phyloP scores from a whole-genome alignment of 2,329 filamentous ascomycete species.

The Tolypocladium cylindrosporum region DNA sequence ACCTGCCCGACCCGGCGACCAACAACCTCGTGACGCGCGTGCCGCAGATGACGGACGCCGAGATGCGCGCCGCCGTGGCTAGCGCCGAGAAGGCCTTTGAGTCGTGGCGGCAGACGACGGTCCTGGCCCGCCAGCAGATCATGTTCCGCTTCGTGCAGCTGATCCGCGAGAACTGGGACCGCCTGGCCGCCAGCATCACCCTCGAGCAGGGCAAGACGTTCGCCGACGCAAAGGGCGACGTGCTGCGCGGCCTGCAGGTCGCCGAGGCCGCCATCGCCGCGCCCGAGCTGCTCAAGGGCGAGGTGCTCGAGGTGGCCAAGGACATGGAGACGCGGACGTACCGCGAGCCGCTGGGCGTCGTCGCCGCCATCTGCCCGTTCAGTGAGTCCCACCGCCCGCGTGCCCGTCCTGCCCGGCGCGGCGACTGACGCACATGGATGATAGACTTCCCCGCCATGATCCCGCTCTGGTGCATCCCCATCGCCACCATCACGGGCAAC shows the following conservation, averaged over 20 bases:
- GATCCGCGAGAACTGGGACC: conserved; percentile 78
- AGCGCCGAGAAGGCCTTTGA: conserved; percentile 69
- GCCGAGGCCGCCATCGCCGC: conserved; percentile 75
- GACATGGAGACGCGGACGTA: conserved; percentile 85
- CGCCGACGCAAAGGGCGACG: conserved; percentile 72
- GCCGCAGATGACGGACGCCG: conserved; percentile 68
- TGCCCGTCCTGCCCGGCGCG: background rate
- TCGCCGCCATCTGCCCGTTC: conserved; percentile 79
- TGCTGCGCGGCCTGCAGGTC: conserved; percentile 73
- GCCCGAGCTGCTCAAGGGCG: conserved; percentile 72
- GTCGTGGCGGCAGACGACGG: conserved; percentile 61
- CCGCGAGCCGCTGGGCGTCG: conserved; percentile 70
- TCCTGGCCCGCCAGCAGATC: conserved; percentile 69
- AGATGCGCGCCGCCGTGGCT: conserved; percentile 65
- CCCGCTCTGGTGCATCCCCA: conserved; percentile 81
- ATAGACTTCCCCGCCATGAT: conserved; percentile 87
- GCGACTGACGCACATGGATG: background rate
- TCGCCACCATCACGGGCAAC: conserved; percentile 76
- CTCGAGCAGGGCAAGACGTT: conserved; percentile 86
- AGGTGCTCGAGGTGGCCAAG: conserved; percentile 76
- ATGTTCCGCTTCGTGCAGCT: conserved; percentile 79
- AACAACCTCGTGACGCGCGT: conserved; percentile 79
- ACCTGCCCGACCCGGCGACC: conserved; percentile 72
- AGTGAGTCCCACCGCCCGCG: conserved; percentile 34
- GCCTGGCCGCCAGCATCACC: conserved; percentile 74